Evolutionary conservation across 176 grass and related monocot genomes (phyloP), one percentile per base, ranked within the genome.

Genomic region (Leersia perrieri): DNA sequence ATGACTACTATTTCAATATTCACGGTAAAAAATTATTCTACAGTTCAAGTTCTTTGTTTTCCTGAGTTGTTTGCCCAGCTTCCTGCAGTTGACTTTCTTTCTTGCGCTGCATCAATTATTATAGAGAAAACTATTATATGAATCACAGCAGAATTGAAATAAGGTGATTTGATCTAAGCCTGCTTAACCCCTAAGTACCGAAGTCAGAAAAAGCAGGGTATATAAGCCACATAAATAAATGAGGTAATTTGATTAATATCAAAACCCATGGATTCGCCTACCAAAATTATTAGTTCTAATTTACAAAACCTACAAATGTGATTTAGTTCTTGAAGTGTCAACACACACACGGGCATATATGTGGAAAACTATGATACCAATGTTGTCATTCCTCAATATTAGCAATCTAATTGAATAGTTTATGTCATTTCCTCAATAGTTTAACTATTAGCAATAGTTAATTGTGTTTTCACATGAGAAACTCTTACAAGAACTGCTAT

Each of bases 21-120:
- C 29, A 8, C 12, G 0, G 13, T 45, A 63, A 40, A 69, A n/a
- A n/a, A n/a, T n/a, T 40, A n/a, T 44, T 29, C 30, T 77, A 85
- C 30, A 11, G 55, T 76, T 58, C 33, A 10, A 15, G 7, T 30
- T 76, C 77, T 58, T 65, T 33, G 22, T 70, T 70, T 75, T 81
- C 87, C 64, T 72, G 65, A 58, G 65, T 81, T 66, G 87, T 85
- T 41, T 70, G 77, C 33, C 74, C 41, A 65, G 65, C 35, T 63
- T 66, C 66, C 26, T 68, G 77, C 1, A 1, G 26, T 42, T 76
- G 32, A 55, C 31, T 65, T 75, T 81, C 82, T 65, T 76, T 76
- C 57, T 85, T 81, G 70, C 11, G 34, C 75, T 84, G 81, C 63
- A 67, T 58, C 57, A 20, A 51, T 69, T 72, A 85, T 76, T 34